Evolutionary conservation across 1,139 yeast genomes (phyloP), one percentile per base, ranked within the genome.

Genomic region (Debaryomyces sp.): DNA sequence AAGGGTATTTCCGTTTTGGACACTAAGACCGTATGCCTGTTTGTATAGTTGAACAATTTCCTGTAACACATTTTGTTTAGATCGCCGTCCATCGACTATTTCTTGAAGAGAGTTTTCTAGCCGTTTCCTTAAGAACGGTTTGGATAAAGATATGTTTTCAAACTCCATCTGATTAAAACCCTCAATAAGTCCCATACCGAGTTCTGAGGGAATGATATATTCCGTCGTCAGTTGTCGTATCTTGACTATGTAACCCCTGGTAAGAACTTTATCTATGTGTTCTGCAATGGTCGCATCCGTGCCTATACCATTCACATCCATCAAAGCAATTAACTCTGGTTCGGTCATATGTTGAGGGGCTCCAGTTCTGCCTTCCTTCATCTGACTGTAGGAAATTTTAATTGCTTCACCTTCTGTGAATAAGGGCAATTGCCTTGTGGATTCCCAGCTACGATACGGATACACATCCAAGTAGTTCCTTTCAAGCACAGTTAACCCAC

Each of bases 261-360:
- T 65, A 23, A 80, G 70, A 41, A 95, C 84, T 61, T 89, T 92
- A 51, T 88, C 92, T 34, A 95, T 94, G 66, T 95, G 99, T 40
- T 94, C 99, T 0, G 99, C 99, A 70, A 95, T 95, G 0, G 99
- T 95, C 1, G 99, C 99, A 71, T 95, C 99, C 0, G 99, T 95
- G 1, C 99, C 99, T 43, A 95, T 95, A 0, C 98, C 98, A 67
- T 95, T 95, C 6, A 84, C 89, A 70, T 95, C 99, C 99, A 95
- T 95, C 45, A 94, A 70, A 9, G 91, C 87, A 69, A 95, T 90
- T 33, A 95, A 75, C 60, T 94, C 99, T 0, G 97, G 79, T 66
- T 95, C 99, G 0, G 99, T 92, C 77, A 95, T 80, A 48, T 84
- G 87, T 34, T 72, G 71, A 0, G 99, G 99, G 0, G 97, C 84